A percentile compares a stretch with the other conserved stretches of the same genome.
Evolutionary conservation across 768 basidiomycete genomes (phyloP).

Genomic region (Russula sp.): DNA sequence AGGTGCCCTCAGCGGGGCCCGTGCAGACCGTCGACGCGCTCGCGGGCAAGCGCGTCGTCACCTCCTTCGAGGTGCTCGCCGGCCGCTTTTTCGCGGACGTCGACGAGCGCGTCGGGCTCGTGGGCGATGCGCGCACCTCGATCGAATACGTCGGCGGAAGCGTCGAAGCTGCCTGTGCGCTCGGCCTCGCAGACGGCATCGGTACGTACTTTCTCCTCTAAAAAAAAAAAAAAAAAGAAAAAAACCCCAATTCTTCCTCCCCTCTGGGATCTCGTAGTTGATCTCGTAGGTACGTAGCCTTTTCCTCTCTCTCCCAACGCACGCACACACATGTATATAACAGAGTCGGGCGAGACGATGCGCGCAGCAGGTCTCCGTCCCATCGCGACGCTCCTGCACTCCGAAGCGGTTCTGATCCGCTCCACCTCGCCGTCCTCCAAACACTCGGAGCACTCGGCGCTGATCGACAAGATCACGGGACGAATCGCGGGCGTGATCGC

Average conservation of each 20-base stretch:
- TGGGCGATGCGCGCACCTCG: constrained; percentile 55
- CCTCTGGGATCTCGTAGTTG: constrained; percentile 47
- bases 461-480: constrained; percentile 74
- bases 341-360: constrained; percentile 99
- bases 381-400: constrained; percentile 79
- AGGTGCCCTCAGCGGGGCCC: constrained; percentile 72
- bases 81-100: constrained; percentile 66
- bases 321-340: background rate
- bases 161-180: constrained; percentile 94
- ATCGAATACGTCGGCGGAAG: constrained; percentile 97
- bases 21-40: constrained; percentile 72
- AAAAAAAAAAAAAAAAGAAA: background rate
- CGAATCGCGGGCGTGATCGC: constrained; percentile 92
- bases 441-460: constrained; percentile 45
- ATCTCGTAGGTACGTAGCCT: constrained; percentile 83
- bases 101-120: constrained; percentile 47
- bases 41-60: constrained; percentile 88
- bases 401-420: constrained; percentile 91
- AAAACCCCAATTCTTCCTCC: background rate
- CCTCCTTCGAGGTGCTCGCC: constrained; percentile 88
- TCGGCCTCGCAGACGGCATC: constrained; percentile 95
- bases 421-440: constrained; percentile 47
- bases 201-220: constrained; percentile 42
- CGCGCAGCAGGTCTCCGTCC: constrained; percentile 93
- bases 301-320: too few species aligned